phyloP scores from a whole-genome alignment of 257 asterid genomes.

The Solanum lycopersicoides region DNA sequence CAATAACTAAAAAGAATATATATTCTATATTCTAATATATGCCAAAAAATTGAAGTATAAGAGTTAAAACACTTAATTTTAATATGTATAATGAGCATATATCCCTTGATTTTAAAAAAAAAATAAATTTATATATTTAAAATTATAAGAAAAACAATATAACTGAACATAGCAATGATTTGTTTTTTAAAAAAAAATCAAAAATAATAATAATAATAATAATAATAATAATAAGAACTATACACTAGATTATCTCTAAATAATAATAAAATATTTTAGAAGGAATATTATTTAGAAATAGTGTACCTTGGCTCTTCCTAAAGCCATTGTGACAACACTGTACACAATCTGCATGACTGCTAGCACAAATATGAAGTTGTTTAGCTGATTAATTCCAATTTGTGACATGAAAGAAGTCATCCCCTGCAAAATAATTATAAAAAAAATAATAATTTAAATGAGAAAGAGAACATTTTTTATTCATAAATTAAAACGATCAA shows the following conservation, averaged over 20 bases:
- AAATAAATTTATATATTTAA: neutral
- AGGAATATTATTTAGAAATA: neutral
- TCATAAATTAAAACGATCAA: neutral
- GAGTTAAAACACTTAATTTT: neutral
- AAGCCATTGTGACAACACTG: conserved; percentile 54
- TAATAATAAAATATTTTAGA: neutral
- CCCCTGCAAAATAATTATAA: conserved; percentile 18
- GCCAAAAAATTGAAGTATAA: too few relatives aligned
- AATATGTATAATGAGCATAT: neutral
- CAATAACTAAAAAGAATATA: neutral
- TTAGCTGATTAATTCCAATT: conserved; percentile 55
- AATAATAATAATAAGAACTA: neutral
- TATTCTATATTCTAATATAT: neutral
- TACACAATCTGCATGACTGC: conserved; percentile 73
- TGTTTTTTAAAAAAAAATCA: too few relatives aligned
- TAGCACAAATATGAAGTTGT: conserved; percentile 61
- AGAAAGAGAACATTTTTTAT: neutral
- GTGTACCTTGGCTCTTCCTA: conserved; percentile 72
- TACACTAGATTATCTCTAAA: neutral
- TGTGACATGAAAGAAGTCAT: conserved; percentile 53
- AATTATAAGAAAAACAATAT: neutral
- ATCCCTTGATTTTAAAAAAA: neutral
- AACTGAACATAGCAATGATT: neutral
- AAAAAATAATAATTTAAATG: neutral
- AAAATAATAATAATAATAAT: neutral